These are phyloP conservation scores for Fusarium graminum DNA, from an alignment of 2,329 filamentous ascomycete species.

Conservation along the genomic window DNA sequence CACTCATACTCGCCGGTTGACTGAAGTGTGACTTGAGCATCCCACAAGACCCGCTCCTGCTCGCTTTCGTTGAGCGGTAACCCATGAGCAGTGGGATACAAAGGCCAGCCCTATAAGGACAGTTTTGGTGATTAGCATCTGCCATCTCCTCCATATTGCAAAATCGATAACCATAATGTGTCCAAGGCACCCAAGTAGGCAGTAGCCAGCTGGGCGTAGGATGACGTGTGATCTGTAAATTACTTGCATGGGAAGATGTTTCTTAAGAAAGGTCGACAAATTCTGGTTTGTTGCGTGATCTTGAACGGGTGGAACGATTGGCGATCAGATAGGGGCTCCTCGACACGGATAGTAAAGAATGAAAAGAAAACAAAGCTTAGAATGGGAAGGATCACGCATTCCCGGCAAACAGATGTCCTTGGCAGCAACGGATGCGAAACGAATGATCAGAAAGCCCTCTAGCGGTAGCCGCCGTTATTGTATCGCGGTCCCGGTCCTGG, in stretches of 20 bases:
- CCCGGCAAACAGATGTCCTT: slow-evolving; percentile 10
- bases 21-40: slow-evolving; percentile 38
- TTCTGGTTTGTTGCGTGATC: slow-evolving; percentile 56
- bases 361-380: slow-evolving; percentile 38
- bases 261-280: slow-evolving; percentile 61
- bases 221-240: slow-evolving; percentile 70
- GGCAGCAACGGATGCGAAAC: slow-evolving; percentile 3
- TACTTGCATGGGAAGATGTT: slow-evolving; percentile 65
- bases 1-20: slow-evolving; percentile 42
- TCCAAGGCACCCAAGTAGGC: slow-evolving; percentile 68
- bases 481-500: slow-evolving; percentile 67
- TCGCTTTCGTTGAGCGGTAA: slow-evolving; percentile 31
- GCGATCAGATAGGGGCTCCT: slow-evolving; percentile 47
- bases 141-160: slow-evolving; percentile 62
- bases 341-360: slow-evolving; percentile 48
- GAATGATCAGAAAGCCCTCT: slow-evolving; percentile 21
- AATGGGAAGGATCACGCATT: slow-evolving; percentile 13
- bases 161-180: slow-evolving; percentile 72
- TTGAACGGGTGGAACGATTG: slow-evolving; percentile 52
- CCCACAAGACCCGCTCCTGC: slow-evolving; percentile 20
- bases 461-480: slow-evolving; percentile 70
- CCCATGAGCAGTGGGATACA: slow-evolving; percentile 46
- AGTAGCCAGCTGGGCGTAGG: slow-evolving; percentile 66
- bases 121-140: slow-evolving; percentile 48
- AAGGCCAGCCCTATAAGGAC: slow-evolving; percentile 35